Base-by-base conservation (phyloP, 257 asterid genomes). In the Nemophila menziesii region DNA sequence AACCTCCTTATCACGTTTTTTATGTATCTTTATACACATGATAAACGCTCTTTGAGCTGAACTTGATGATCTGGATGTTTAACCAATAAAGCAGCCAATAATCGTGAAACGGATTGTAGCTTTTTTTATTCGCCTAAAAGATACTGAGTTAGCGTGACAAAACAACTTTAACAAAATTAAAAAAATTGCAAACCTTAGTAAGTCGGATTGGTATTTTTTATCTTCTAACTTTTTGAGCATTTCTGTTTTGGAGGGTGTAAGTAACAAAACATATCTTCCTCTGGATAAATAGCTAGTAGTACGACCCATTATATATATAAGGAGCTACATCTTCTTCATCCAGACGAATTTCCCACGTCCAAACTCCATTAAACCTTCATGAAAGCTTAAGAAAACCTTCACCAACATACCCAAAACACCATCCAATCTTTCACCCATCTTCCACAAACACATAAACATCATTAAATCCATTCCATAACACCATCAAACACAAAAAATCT, bases 221-320 rank as follows among this genome's bases (percentile, higher is more conserved):
- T 85, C 94, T 58, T 75, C 68, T 56, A 90, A 73, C 49, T 77
- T 85, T 47, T 75, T 82, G 16, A 85, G 64, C 84, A 90, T 90
- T 52, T 77, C 78, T 51, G 64, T 65, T 63, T 90, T 96, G 3
- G 96, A 79, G 47, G 94, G 96, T 39, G 66, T 50, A 44, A 90
- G 80, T 55, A 90, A 90, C 50, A 90, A 65, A 46, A 90, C 58
- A 51, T 96, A 74, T 64, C 62, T 81, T 56, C 99, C 99, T 37
- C 78, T 75, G 23, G 96, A 85, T 56, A 57, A 69, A 72, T 81
- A 85, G 43, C 99, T 92, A 52, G 99, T 96, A 65, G 99, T 90
- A 24, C 99, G 78, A 27, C 99, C 96, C 56, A 85, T 93, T 77
- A 63, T 90, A 96, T 65, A 85, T 74, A 81, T 90, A 90, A 11